A percentile compares a stretch with the other conserved stretches of the same genome.
phyloP scores from a whole-genome alignment of 2,329 filamentous ascomycete species.

The Pseudogymnoascus sp. region DNA sequence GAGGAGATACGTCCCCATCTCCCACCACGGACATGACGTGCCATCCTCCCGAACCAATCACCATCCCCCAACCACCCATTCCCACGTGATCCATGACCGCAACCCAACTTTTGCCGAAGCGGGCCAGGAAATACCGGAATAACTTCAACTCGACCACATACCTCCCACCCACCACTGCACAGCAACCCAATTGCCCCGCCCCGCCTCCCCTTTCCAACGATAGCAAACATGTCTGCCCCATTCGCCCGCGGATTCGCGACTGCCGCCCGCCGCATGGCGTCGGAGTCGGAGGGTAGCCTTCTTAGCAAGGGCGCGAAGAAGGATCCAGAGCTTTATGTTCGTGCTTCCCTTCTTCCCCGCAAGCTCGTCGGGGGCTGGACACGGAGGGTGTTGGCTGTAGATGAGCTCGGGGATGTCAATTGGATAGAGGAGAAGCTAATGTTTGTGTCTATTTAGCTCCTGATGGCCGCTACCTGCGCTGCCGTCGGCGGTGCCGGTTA shows the following conservation, averaged over 20 bases:
- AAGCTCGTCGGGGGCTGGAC: neutral
- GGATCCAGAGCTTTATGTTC: constrained; percentile 69
- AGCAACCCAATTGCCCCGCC: constrained; percentile 1
- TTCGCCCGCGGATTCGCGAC: constrained; percentile 30
- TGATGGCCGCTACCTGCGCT: constrained; percentile 84
- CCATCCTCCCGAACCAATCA: constrained; percentile 3
- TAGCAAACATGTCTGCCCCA: constrained; percentile 28
- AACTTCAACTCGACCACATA: neutral
- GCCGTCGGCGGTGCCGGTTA: constrained; percentile 84
- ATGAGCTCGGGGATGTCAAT: neutral
- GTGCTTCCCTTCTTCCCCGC: constrained; percentile 23
- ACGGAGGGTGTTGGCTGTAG: neutral
- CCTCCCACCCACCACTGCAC: neutral
- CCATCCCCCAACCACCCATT: neutral
- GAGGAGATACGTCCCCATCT: neutral
- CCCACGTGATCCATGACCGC: constrained; percentile 6
- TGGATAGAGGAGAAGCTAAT: neutral
- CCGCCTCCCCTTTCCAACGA: neutral
- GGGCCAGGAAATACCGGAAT: constrained; percentile 6
- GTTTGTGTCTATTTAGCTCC: constrained; percentile 55
- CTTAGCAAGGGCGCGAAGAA: constrained; percentile 59
- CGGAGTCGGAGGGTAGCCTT: constrained; percentile 41
- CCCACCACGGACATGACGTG: neutral
- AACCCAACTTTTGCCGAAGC: constrained; percentile 8
- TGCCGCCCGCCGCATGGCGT: constrained; percentile 29